phyloP scores from a whole-genome alignment of 2,329 filamentous ascomycete species.

The Phaeosphaeriaceae sp. region DNA sequence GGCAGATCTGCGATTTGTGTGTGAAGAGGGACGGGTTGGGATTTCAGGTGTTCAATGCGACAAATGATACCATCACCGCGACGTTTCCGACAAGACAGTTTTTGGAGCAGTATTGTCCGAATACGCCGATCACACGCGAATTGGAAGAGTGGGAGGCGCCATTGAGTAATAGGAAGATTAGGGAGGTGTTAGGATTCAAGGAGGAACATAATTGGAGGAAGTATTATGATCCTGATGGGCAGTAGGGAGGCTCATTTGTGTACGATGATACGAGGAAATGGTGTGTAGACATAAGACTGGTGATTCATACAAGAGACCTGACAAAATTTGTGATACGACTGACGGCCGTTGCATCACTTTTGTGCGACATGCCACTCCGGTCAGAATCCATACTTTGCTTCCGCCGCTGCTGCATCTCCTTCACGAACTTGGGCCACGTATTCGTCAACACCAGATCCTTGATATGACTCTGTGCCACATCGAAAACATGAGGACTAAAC shows the following conservation, averaged over 20 bases:
- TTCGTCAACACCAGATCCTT: slow-evolving; percentile 20
- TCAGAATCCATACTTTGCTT: slow-evolving; percentile 10
- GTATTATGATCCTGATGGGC: slow-evolving; percentile 51
- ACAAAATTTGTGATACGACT: slow-evolving; percentile 9
- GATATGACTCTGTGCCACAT: slow-evolving; percentile 12
- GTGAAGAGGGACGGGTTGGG: slow-evolving; percentile 63
- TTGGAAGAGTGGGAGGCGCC: slow-evolving; percentile 67
- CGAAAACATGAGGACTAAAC: slow-evolving; percentile 14
- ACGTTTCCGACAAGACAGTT: slow-evolving; percentile 60
- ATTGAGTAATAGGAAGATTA: slow-evolving; percentile 67
- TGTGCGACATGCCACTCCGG: slow-evolving; percentile 4
- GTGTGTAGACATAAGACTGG: neutral
- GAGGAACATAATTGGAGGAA: slow-evolving; percentile 66
- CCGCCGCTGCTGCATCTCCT: slow-evolving; percentile 8
- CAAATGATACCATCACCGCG: slow-evolving; percentile 67
- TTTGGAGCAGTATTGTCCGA: slow-evolving; percentile 57
- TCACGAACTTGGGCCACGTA: slow-evolving; percentile 27
- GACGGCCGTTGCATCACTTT: slow-evolving; percentile 5
- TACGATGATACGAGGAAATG: neutral
- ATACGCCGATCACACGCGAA: slow-evolving; percentile 60
- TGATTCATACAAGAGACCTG: neutral
- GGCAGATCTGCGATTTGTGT: slow-evolving; percentile 65
- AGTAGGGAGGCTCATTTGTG: neutral
- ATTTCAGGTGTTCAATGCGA: slow-evolving; percentile 70
- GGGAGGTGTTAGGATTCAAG: slow-evolving; percentile 64